phyloP scores from a whole-genome alignment of 352 stramenopile species.

The Phytophthora boehmeriae region DNA sequence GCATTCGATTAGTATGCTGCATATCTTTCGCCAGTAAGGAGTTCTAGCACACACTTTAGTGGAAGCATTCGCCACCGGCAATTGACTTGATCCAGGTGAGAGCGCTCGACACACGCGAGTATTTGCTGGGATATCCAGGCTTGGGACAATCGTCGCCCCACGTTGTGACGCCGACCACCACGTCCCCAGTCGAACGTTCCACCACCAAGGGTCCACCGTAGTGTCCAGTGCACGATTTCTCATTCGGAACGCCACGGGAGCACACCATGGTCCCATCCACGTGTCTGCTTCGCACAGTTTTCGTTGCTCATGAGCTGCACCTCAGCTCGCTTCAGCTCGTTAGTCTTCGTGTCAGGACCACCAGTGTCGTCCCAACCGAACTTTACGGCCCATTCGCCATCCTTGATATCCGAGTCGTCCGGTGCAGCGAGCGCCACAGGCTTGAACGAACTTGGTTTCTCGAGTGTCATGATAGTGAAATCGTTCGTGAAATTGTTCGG shows the following conservation, averaged over 20 bases:
- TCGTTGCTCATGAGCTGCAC: constrained; percentile 41
- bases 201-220: constrained; percentile 51
- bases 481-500: constrained; percentile 23
- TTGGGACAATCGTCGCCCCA: constrained; percentile 50
- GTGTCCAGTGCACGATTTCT: constrained; percentile 52
- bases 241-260: constrained; percentile 29
- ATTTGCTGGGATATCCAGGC: constrained; percentile 45
- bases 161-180: constrained; percentile 47
- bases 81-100: constrained; percentile 36
- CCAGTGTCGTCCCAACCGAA: constrained; percentile 29
- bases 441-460: constrained; percentile 4
- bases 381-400: constrained; percentile 26
- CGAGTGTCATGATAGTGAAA: constrained; percentile 33
- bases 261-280: constrained; percentile 48
- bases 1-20: too few species aligned
- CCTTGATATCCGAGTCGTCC: constrained; percentile 13
- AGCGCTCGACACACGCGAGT: constrained; percentile 47
- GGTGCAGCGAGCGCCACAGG: constrained; percentile 31
- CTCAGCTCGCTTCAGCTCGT: constrained; percentile 31
- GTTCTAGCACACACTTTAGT: constrained; percentile 1
- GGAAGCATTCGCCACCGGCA: constrained; percentile 9
- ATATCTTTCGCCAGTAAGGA: background rate
- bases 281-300: constrained; percentile 26
- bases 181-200: constrained; percentile 16
- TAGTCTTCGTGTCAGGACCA: constrained; percentile 15